Evolutionary conservation across 2,329 filamentous ascomycete species (phyloP).

Genomic region (Arthrobotrys sinensis): DNA sequence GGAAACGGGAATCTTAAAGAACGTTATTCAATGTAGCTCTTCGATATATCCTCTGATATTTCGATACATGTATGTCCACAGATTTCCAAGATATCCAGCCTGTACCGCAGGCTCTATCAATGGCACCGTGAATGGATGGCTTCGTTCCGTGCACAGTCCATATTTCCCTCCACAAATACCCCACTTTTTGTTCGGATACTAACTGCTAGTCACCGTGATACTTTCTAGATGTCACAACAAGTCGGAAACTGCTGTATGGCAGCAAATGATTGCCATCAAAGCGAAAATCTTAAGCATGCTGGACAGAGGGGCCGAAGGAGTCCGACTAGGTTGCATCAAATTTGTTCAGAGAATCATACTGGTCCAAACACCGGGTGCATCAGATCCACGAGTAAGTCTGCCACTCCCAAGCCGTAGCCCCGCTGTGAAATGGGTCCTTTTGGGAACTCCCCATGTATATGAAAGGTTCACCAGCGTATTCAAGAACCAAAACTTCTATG

Average conservation of each 20-base stretch:
- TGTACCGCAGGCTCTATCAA: slow-evolving; percentile 9
- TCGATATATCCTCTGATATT: slow-evolving; percentile 94
- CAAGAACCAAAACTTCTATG: slow-evolving; percentile 12
- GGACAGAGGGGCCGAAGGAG: slow-evolving; percentile 82
- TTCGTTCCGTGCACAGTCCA: slow-evolving; percentile 1
- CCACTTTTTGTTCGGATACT: slow-evolving; percentile 61
- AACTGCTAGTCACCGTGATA: slow-evolving; percentile 53
- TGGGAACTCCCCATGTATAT: slow-evolving; percentile 24
- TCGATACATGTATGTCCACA: slow-evolving; percentile 85
- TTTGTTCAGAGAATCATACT: slow-evolving; percentile 95
- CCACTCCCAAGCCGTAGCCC: slow-evolving; percentile 48
- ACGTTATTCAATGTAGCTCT: slow-evolving; percentile 87
- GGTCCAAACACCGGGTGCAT: slow-evolving; percentile 87
- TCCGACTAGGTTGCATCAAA: slow-evolving; percentile 96
- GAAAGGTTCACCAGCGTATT: slow-evolving; percentile 35
- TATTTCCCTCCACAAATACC: slow-evolving; percentile 11
- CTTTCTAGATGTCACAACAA: slow-evolving; percentile 84
- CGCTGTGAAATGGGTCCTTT: slow-evolving; percentile 44
- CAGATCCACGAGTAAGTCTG: slow-evolving; percentile 82
- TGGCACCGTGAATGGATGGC: slow-evolving; percentile 9
- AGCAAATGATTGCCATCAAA: slow-evolving; percentile 90
- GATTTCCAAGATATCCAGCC: slow-evolving; percentile 25
- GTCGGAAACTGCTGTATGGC: slow-evolving; percentile 85
- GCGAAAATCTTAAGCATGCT: slow-evolving; percentile 88
- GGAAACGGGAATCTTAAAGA: slow-evolving; percentile 85